Evolutionary conservation across 129 eudicot genomes (phyloP), one percentile per base, ranked within the genome.

Genomic region (Centaurea solstitialis): DNA sequence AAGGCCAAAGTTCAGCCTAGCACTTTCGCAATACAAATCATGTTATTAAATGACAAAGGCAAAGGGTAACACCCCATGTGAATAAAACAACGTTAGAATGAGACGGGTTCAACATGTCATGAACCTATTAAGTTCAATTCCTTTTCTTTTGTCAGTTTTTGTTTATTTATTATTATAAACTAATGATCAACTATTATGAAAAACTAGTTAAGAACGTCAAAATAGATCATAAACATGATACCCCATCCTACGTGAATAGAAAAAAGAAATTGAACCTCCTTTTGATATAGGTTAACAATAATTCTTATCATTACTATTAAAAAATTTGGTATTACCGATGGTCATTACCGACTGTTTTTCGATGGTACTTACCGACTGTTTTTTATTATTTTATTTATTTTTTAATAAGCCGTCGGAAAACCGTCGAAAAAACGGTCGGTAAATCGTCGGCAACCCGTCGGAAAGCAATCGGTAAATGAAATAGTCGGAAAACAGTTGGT

Each of bases 31-130:
- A 57, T 57, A 20, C 65, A 57, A 6, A 17, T 57, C 65, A 57
- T 57, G 22, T n/a, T 17, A 57, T 57, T 57, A 57, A 57, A 57
- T 57, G 65, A 57, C 65, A 57, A n/a, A 57, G 65, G 22, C 22
- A 57, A 57, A 57, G 65, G 65, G 65, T 57, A 57, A 57, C 65
- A 57, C 65, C 65, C 65, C 65, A 57, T 57, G 65, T 17, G 65
- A 57, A 57, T n/a, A n/a, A 57, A 57, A 57, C 22, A 17, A 57
- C 65, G 8, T 21, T n/a, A 17, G 65, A 57, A 57, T 57, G 65
- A 57, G 65, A 57, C 9, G 65, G 65, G 22, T 57, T 57, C 65
- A 57, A 57, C 65, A 5, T 53, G 17, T n/a, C n/a, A n/a, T 11
- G 17, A 3, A 11, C 17, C 20, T 17, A 53, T 53, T 20, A 53